Evolutionary conservation across 2,329 filamentous ascomycete species (phyloP).

Genomic region (Pleochaeta shiraiana): DNA sequence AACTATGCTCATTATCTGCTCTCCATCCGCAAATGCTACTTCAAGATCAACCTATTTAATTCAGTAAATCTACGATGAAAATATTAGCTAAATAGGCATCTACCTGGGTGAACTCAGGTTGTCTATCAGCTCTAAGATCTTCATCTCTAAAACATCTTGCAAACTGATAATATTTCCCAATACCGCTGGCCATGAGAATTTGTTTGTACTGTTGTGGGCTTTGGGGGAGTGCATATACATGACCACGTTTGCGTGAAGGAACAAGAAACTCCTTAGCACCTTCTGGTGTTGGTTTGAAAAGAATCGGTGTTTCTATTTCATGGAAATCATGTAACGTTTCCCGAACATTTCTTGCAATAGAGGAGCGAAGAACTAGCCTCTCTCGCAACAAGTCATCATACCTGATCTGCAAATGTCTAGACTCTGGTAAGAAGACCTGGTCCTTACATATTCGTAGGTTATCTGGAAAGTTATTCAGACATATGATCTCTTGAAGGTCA

Average conservation of each 20-base stretch:
- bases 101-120: conserved; percentile 92
- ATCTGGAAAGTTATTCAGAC: conserved; percentile 50
- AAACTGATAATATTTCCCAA: conserved; percentile 73
- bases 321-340: conserved; percentile 11
- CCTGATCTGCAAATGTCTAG: conserved; percentile 68
- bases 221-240: conserved; percentile 80
- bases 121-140: conserved; percentile 73
- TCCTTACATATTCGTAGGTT: conserved; percentile 57
- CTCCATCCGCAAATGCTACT: conserved; percentile 61
- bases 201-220: conserved; percentile 99
- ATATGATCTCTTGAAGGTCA: conserved; percentile 35
- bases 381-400: conserved; percentile 45
- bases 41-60: conserved; percentile 59
- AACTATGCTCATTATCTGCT: conserved; percentile 38
- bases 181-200: conserved; percentile 80
- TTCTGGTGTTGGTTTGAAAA: conserved; percentile 97
- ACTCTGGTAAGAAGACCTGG: conserved; percentile 46
- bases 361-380: conserved; percentile 47
- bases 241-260: conserved; percentile 52
- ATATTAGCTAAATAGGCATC: conserved; percentile 6
- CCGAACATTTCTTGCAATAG: conserved; percentile 31
- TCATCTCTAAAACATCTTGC: conserved; percentile 92
- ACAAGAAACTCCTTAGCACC: conserved; percentile 90
- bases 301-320: conserved; percentile 71
- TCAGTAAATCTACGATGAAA: conserved; percentile 5